Conservation (phyloP, 2,329 filamentous ascomycete genomes). For the Diplodia intermedia region DNA sequence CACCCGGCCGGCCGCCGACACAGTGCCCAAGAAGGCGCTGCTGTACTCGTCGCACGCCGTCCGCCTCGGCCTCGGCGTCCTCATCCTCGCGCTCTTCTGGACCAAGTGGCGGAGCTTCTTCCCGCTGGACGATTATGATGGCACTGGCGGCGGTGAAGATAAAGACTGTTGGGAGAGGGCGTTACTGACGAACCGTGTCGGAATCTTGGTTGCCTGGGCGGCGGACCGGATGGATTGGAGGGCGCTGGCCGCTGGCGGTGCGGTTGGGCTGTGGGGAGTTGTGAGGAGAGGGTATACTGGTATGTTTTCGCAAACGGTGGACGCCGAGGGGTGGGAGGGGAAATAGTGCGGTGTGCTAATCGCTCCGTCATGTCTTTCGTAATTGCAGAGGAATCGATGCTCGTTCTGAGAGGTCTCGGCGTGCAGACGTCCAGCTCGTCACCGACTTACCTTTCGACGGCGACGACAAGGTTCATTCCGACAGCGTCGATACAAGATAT, state of each 20-base stretch:
- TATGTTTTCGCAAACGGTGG: slow-evolving; percentile 40
- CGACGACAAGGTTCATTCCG: slow-evolving; percentile 79
- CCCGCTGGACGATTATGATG: slow-evolving; percentile 10
- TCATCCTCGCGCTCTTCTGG: slow-evolving; percentile 49
- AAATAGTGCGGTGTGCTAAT: slow-evolving; percentile 50
- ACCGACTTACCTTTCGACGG: slow-evolving; percentile 68
- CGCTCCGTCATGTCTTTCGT: too few relatives aligned
- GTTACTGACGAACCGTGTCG: slow-evolving; percentile 10
- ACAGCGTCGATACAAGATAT: slow-evolving; percentile 92
- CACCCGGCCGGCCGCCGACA: slow-evolving; percentile 67
- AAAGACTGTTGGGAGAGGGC: slow-evolving; percentile 3
- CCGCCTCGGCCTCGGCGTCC: slow-evolving; percentile 53
- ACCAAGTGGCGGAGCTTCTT: slow-evolving; percentile 37
- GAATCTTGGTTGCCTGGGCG: slow-evolving; percentile 42
- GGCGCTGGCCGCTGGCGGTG: slow-evolving; percentile 49
- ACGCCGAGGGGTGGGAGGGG: neutral
- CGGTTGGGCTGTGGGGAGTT: slow-evolving; percentile 53
- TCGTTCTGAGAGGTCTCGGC: slow-evolving; percentile 86
- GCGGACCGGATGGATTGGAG: slow-evolving; percentile 50
- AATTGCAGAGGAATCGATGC: slow-evolving; percentile 75
- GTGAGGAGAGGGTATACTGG: slow-evolving; percentile 60
- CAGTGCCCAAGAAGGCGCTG: slow-evolving; percentile 53
- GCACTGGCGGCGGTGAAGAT: neutral
- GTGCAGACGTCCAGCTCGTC: slow-evolving; percentile 84
- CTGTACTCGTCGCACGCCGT: slow-evolving; percentile 54